phyloP scores from a whole-genome alignment of 306 rosid species.

The Corylus heterophylla region DNA sequence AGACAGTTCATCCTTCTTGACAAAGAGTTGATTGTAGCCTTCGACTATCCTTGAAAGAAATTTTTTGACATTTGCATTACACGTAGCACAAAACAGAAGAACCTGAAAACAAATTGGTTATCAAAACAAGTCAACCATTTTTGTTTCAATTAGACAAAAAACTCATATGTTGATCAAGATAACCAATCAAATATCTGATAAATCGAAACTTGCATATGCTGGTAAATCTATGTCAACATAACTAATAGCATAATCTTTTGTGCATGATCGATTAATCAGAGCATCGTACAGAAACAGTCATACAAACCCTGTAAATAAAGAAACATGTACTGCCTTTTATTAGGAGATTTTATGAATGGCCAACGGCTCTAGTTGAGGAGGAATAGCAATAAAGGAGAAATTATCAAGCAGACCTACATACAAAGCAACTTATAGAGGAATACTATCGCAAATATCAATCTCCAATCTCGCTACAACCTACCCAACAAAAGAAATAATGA shows the following conservation, averaged over 20 bases:
- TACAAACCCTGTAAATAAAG: not conserved
- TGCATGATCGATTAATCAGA: not conserved
- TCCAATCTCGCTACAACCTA: not conserved
- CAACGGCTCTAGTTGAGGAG: not conserved
- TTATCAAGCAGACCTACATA: not conserved
- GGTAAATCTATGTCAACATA: not conserved
- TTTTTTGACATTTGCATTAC: constrained; percentile 68
- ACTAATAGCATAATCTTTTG: not conserved
- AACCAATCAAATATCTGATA: not conserved
- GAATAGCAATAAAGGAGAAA: not conserved
- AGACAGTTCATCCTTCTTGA: constrained; percentile 83
- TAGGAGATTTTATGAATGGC: not conserved
- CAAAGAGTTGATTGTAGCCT: constrained; percentile 73
- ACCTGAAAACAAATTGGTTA: constrained; percentile 50
- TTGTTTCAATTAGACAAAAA: not conserved
- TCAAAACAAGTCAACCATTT: constrained; percentile 2
- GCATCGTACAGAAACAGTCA: not conserved
- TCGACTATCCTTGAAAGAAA: constrained; percentile 64
- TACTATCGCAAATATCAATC: not conserved
- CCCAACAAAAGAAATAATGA: not conserved
- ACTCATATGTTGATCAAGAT: not conserved
- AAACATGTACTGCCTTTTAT: not conserved
- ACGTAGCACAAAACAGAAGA: constrained; percentile 90
- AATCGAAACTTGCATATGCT: not conserved
- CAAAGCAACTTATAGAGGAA: not conserved